phyloP scores from a whole-genome alignment of 768 basidiomycete species.

The Mycena belliarum region DNA sequence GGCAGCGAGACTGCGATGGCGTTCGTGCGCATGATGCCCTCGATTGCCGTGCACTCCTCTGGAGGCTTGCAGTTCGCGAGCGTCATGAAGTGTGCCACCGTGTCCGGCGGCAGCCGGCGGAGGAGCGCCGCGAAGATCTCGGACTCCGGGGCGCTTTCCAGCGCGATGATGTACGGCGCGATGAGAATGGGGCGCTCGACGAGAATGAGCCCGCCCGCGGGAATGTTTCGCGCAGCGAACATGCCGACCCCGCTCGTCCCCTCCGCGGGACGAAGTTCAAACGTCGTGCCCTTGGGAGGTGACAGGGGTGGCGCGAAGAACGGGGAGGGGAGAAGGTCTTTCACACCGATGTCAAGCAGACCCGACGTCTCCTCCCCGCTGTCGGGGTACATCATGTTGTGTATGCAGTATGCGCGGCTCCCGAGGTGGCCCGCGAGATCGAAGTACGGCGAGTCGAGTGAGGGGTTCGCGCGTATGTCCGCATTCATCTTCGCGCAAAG shows the following conservation, averaged over 20 bases:
- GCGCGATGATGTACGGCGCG: constrained; percentile 35
- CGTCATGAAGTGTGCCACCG: constrained; percentile 30
- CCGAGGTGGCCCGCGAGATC: constrained; percentile 30
- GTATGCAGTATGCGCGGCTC: constrained; percentile 28
- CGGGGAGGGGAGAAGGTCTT: constrained; percentile 25
- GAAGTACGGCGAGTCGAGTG: constrained; percentile 26
- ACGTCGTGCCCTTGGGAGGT: neutral
- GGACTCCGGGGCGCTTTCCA: constrained; percentile 13
- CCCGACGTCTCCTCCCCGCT: constrained; percentile 23
- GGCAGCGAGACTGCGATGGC: constrained; percentile 33
- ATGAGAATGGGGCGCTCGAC: constrained; percentile 43
- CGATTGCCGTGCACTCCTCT: constrained; percentile 20
- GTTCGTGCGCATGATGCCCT: constrained; percentile 34
- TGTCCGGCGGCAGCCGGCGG: constrained; percentile 26
- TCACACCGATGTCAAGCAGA: constrained; percentile 34
- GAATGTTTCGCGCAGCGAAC: constrained; percentile 26
- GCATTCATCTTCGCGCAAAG: constrained; percentile 24
- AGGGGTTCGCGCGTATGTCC: constrained; percentile 25
- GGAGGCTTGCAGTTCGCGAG: constrained; percentile 25
- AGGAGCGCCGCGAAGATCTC: constrained; percentile 36
- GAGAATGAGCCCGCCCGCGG: constrained; percentile 26
- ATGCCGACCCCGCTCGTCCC: constrained; percentile 26
- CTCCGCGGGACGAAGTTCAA: constrained; percentile 11
- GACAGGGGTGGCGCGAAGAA: neutral
- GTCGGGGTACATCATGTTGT: constrained; percentile 22